These are phyloP conservation scores for Boletellus sp. DNA, from an alignment of 1,284 basidiomycete species.

Conservation along the genomic window DNA sequence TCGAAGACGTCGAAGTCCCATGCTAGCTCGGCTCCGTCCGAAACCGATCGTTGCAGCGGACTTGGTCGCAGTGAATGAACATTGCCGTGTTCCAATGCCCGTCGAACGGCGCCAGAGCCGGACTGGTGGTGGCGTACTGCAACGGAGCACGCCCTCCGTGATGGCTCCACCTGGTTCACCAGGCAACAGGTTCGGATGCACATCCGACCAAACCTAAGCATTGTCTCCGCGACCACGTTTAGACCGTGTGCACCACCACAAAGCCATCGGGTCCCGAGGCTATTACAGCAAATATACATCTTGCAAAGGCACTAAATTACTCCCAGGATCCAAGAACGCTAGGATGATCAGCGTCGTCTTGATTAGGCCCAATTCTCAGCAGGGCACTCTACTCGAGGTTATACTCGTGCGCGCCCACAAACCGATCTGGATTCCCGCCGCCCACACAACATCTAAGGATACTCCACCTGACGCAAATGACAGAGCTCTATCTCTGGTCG, in stretches of 20 bases:
- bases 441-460: conserved; percentile 11
- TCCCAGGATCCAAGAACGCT: background rate
- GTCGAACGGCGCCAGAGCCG: background rate
- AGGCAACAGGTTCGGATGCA: background rate
- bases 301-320: background rate
- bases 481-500: conserved; percentile 13
- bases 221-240: background rate
- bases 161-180: background rate
- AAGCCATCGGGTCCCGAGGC: background rate
- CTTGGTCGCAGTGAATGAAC: background rate
- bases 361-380: conserved; percentile 7
- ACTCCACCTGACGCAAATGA: background rate
- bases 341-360: background rate
- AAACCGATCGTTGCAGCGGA: conserved; percentile 1
- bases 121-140: background rate
- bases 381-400: conserved; percentile 9
- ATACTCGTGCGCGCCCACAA: conserved; percentile 11
- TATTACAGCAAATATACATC: background rate
- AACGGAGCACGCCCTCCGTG: background rate
- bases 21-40: background rate
- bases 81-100: background rate
- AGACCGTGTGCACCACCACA: background rate
- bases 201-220: background rate
- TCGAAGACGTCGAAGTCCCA: background rate
- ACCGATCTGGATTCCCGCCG: conserved; percentile 20